Evolutionary conservation across 495 filamentous ascomycete species (phyloP), one percentile per base, ranked within the genome.

Genomic region (Hypoxylon perforatum): DNA sequence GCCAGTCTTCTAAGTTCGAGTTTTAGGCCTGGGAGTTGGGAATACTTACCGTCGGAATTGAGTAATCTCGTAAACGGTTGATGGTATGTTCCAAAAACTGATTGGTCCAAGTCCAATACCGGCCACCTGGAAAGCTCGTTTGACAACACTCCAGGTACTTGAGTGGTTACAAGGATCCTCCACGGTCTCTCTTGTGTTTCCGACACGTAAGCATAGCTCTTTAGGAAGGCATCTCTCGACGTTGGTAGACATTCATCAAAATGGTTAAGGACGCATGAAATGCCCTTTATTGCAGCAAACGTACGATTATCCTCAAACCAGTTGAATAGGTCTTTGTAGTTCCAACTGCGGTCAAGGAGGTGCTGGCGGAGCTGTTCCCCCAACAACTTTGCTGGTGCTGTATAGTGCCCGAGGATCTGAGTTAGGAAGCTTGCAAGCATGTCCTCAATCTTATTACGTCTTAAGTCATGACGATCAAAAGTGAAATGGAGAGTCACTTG

Each of bases 401-500:
- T n/a, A n/a, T n/a, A 57, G 41, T 57, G 56, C 10, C 63, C 23
- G 17, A 63, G 33, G 12, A 72, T 63, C 33, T 72, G 69, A 39
- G 65, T 33, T 5, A 72, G 8, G 30, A 72, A 61, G 7, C 65
- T 68, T 10, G 65, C 52, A 11, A 67, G 45, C 69, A 65, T 72
- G 28, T 56, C 41, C 28, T 33, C 28, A 18, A 69, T 41, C 11
- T 65, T 64, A 30, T 52, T 19, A 10, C 56, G 52, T n/a, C 59
- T 49, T 12, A 51, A 36, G 45, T 72, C 63, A 39, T 61, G 46
- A 12, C 55, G 49, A 14, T 69, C 53, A 39, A 72, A 72, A 2
- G 64, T 63, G 35, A 69, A 72, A 45, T 64, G 64, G 14, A 72
- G 64, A 15, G 61, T 48, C 14, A 61, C 33, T 9, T 47, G 21